A percentile compares a stretch with the other conserved stretches of the same genome.
Evolutionary conservation across 2,329 filamentous ascomycete genomes (phyloP).

Genomic region (Cladosporium sp.): DNA sequence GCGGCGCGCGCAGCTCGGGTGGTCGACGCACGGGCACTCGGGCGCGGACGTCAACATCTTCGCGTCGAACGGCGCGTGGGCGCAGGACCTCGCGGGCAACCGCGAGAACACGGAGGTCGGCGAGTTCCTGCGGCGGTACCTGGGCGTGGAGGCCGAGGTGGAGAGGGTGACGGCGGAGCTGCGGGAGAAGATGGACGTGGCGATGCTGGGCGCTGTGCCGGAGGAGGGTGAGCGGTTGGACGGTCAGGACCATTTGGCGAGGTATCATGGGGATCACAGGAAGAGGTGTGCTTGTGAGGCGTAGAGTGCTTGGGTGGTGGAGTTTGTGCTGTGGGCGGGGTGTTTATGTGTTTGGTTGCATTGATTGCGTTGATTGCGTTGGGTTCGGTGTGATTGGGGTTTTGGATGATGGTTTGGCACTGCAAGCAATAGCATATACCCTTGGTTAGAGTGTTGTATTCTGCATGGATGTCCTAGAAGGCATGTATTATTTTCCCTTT

Average conservation of each 20-base stretch:
- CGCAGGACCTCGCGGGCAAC: conserved; percentile 67
- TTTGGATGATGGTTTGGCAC: too few species aligned
- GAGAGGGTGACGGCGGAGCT: conserved; percentile 71
- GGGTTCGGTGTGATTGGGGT: too few species aligned
- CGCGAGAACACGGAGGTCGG: conserved; percentile 94
- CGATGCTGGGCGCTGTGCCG: conserved; percentile 40
- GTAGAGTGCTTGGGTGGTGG: conserved; percentile 11
- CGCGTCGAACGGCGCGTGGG: conserved; percentile 61
- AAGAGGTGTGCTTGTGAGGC: conserved; percentile 18
- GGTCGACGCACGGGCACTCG: conserved; percentile 83
- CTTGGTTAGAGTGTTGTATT: too few species aligned
- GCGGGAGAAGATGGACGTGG: conserved; percentile 46
- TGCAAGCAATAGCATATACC: too few species aligned
- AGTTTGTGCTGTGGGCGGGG: background rate
- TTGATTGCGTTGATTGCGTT: too few species aligned
- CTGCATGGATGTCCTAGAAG: too few species aligned
- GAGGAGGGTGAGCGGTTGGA: conserved; percentile 38
- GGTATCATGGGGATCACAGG: conserved; percentile 26
- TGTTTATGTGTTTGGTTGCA: too few species aligned
- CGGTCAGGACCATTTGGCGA: conserved; percentile 40
- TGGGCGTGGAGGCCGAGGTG: conserved; percentile 76
- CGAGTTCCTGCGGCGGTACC: conserved; percentile 69
- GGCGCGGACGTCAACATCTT: conserved; percentile 97
- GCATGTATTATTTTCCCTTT: too few species aligned
- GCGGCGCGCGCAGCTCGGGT: conserved; percentile 80